Percentiles rank a stretch among this genome's conserved stretches.
These are phyloP conservation scores for Aspergillus asperescens DNA, from an alignment of 495 filamentous ascomycete genomes.

Conservation along the genomic window DNA sequence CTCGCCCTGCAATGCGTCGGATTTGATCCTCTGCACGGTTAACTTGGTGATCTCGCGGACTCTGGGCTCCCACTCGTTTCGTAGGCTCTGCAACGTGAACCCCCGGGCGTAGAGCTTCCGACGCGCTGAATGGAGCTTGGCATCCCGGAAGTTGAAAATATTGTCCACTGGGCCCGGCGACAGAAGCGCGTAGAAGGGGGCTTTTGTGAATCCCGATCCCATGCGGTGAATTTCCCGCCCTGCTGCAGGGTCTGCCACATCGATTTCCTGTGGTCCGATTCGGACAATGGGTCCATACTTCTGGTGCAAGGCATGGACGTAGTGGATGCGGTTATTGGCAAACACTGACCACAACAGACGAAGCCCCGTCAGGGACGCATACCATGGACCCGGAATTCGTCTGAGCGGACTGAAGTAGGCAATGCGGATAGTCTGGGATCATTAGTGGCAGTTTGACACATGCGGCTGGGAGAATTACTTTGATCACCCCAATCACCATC, in stretches of 20 bases:
- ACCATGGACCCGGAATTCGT: slow-evolving; percentile 3
- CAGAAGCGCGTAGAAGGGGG: slow-evolving; percentile 11
- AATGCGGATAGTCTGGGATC: not conserved
- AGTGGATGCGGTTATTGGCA: not conserved
- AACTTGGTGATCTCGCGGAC: slow-evolving; percentile 20
- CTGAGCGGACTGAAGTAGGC: not conserved
- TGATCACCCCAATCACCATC: not conserved
- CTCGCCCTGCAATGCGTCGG: slow-evolving; percentile 19
- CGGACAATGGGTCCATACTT: slow-evolving; percentile 11
- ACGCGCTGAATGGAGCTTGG: slow-evolving; percentile 17
- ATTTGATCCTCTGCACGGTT: slow-evolving; percentile 22
- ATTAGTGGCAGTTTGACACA: not conserved
- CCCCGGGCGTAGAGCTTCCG: slow-evolving; percentile 24
- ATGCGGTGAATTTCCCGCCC: slow-evolving; percentile 9
- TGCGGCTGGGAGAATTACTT: not conserved
- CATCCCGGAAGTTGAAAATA: slow-evolving; percentile 26
- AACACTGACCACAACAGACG: not conserved
- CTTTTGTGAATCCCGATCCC: slow-evolving; percentile 4
- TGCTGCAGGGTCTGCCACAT: slow-evolving; percentile 1
- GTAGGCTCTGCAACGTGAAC: slow-evolving; percentile 26
- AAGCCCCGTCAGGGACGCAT: not conserved
- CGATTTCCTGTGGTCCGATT: slow-evolving; percentile 7
- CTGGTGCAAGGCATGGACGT: slow-evolving; percentile 4
- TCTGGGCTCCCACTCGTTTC: slow-evolving; percentile 10
- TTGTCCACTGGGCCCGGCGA: slow-evolving; percentile 4